Evolutionary conservation across 2,329 filamentous ascomycete species (phyloP), one percentile per base, ranked within the genome.

Genomic region (Coniochaeta pulveracea): DNA sequence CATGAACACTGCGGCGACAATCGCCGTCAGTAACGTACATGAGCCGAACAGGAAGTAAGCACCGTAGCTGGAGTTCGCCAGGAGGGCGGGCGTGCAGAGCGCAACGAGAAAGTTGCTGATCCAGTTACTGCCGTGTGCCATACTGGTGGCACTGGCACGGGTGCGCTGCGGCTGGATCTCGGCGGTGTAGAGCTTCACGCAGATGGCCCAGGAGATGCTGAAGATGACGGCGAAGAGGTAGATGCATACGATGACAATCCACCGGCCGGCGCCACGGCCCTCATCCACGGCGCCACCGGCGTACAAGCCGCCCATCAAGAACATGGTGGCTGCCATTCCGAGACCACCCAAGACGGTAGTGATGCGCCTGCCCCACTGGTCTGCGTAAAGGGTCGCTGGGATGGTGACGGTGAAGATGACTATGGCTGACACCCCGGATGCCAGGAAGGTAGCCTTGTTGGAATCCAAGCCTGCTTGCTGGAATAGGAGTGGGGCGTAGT

Each of bases 401-500:
- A 76, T 59, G 0, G 69, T 72, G 11, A 63, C 58, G 6, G 56
- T 57, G 12, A 76, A 58, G 37, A 76, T 75, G 3, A 70, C 58
- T 2, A 77, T 48, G 1, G 69, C 70, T 1, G 71, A 72, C 6
- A 77, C 58, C 0, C 72, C 72, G 0, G 72, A 76, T 0, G 72
- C 73, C 10, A 77, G 55, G 37, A 76, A 71, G 0, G 62, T 66
- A 2, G 66, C 63, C 35, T 63, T 58, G 9, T 64, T 57, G 2
- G 64, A 66, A 6, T 57, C 54, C 3, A 79, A 57, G 0, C 75
- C 75, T 0, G 75, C 72, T 36, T 75, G 69, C 14, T 63, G 56
- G 41, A 80, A 78, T 0, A 80, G 52, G 1, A 69, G 55, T 0
- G 76, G 74, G 0, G 73, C 70, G 36, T 80, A 79, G 40, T 72